A percentile compares a stretch with the other conserved stretches of the same genome.
Evolutionary conservation across 2,329 filamentous ascomycete genomes (phyloP).

Genomic region (Aspergillus ruber): DNA sequence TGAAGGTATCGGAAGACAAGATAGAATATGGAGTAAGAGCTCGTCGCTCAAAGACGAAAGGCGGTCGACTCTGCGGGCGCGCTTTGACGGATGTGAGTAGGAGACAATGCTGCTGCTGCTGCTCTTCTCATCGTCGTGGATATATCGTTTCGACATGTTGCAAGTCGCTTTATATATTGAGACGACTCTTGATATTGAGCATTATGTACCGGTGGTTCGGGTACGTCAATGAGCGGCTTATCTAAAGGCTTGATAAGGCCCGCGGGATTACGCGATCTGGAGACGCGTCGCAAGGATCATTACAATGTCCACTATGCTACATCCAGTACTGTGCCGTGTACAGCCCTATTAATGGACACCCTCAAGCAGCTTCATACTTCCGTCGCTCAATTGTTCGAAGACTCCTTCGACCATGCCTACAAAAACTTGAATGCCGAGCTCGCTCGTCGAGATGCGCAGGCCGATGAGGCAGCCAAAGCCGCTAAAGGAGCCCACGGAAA

Average conservation of each 20-base stretch:
- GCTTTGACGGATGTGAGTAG: constrained; percentile 35
- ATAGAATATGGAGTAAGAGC: constrained; percentile 75
- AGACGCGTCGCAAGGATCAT: not conserved
- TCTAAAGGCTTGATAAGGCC: not conserved
- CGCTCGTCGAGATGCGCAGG: constrained; percentile 15
- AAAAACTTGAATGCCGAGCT: constrained; percentile 18
- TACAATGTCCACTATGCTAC: not conserved
- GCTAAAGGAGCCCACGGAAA: constrained; percentile 16
- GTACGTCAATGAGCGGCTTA: not conserved
- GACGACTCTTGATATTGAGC: not conserved
- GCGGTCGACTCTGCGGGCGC: constrained; percentile 48
- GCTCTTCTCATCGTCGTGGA: constrained; percentile 8
- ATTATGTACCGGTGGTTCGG: not conserved
- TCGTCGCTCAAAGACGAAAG: constrained; percentile 78
- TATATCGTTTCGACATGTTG: constrained; percentile 31
- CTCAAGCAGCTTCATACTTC: constrained; percentile 25
- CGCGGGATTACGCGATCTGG: not conserved
- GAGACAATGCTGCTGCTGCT: not conserved
- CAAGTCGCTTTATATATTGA: not conserved
- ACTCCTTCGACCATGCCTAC: constrained; percentile 23
- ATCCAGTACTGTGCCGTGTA: not conserved
- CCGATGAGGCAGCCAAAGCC: constrained; percentile 13
- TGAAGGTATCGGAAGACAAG: constrained; percentile 62
- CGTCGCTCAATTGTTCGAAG: constrained; percentile 20
- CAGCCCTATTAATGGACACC: constrained; percentile 21